phyloP scores from a whole-genome alignment of 306 rosid genomes.

The Rosa persica region DNA sequence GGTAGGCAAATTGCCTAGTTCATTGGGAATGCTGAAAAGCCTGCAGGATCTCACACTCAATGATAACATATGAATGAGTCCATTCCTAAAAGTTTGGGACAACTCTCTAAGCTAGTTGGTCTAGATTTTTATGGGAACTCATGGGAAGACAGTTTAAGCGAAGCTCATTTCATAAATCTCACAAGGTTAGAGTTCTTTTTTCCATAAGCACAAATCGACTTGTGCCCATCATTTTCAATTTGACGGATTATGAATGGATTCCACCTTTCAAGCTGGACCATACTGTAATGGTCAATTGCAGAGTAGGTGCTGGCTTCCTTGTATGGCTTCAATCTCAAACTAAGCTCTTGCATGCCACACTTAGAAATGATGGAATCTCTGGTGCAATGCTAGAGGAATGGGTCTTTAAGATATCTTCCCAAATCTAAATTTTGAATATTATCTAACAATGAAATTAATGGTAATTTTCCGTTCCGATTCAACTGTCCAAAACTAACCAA shows the following conservation, averaged over 20 bases:
- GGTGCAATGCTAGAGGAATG: too few species aligned
- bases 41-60: constrained; percentile 1
- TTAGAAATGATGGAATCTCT: too few species aligned
- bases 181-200: not conserved
- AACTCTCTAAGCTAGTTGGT: not conserved
- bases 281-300: not conserved
- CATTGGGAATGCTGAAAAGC: constrained; percentile 15
- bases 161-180: constrained; percentile 23
- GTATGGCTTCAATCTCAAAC: not conserved
- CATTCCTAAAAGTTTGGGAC: constrained; percentile 26
- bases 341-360: not conserved
- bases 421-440: not conserved
- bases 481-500: not conserved
- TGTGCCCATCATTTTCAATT: not conserved
- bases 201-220: not conserved
- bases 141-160: constrained; percentile 10
- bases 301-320: not conserved
- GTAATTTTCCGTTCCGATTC: not conserved
- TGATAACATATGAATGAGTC: not conserved
- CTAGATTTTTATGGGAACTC: not conserved
- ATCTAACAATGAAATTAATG: not conserved
- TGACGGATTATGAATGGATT: constrained; percentile 11
- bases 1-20: constrained; percentile 8
- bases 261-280: constrained; percentile 8
- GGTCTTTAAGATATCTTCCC: too few species aligned